Evolutionary conservation across 2,329 filamentous ascomycete genomes (phyloP), one percentile per base, ranked within the genome.

Genomic region (Hortaea werneckii): DNA sequence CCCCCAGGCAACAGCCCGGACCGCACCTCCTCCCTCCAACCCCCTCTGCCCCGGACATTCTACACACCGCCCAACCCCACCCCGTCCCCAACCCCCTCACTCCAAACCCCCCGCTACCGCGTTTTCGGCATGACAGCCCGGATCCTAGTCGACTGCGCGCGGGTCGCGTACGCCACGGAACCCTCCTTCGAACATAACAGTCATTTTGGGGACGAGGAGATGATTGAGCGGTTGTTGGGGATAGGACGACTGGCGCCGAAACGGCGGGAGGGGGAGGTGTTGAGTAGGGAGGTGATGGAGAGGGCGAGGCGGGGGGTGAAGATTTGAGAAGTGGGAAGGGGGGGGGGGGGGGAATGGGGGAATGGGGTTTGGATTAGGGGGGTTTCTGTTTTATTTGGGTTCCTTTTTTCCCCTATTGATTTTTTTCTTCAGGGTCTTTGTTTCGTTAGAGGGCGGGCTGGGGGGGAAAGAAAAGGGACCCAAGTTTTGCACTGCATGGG

Each of bases 121-220:
- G 88, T 96, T 4, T 95, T 89, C 77, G 90, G 90, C 11, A 90
- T 96, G 87, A 96, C 90, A 44, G 90, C 87, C 2, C 74, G 87
- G 43, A 90, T 96, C 45, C 65, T 95, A 45, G 86, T 95, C 5
- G 90, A 96, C 67, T 83, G 85, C 4, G 89, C 90, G 30, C 74
- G 86, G 51, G 75, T 94, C 12, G 90, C 89, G 13, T 96, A 92
- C 63, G 83, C 69, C 2, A 77, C 84, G 67, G 79, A 86, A 61
- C 90, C 90, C 4, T 83, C 87, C 61, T 94, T 95, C 64, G 87
- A 94, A 69, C 78, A 79, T 58, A 78, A 80, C 50, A 71, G 70
- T 45, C 74, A 79, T 61, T 76, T 80, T 57, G 80, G 80, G 0
- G 82, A 85, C 54, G 82, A 85, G 60, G 73, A 75, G 32, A 77